Base-by-base conservation (phyloP, 495 filamentous ascomycete species). In the Tetracladium setigerum region DNA sequence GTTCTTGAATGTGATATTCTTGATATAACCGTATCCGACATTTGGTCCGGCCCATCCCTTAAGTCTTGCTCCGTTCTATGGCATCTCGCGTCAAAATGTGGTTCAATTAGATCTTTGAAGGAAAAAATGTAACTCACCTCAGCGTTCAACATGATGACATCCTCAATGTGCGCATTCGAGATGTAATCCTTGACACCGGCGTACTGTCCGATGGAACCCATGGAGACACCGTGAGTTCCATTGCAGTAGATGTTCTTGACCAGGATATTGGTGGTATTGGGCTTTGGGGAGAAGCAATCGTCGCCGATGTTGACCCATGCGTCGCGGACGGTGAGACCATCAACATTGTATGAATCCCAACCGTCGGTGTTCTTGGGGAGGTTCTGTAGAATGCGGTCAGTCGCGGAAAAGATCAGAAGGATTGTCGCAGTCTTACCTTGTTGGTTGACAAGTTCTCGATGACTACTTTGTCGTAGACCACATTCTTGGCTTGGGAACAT, bases 251-350 rank as follows among this genome's bases (percentile, higher is more conserved):
- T 61, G 38, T 75, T 78, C 52, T 76, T 64, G 15, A 80, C 71
- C 27, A 73, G 69, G 33, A 81, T 61, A 53, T 79, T 74, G 24
- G 70, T 70, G 0, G 74, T 74, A 57, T 80, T 81, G 4, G 74
- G 70, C 52, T 80, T 81, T 10, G 74, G 71, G 5, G 71, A 72
- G 64, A 81, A 77, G 59, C 77, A 79, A 60, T 80, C 77, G 44
- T 79, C 77, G 30, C 76, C 75, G 22, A 74, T 67, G 44, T 77
- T 68, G 37, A 78, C 65, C 30, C 70, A 65, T 1, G 68, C 62
- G 46, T 76, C 71, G 18, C 68, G 70, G 10, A 78, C 72, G 1
- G 59, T 64, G 1, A 79, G 53, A 1, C 68, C 66, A 39, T 77
- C 63, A 22, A 68, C 64, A 30, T 75, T 76, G 17, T 67, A 59